A percentile compares a stretch with the other conserved stretches of the same genome.
Evolutionary conservation across 495 filamentous ascomycete species (phyloP).

Genomic region (Penicillium paxilli): DNA sequence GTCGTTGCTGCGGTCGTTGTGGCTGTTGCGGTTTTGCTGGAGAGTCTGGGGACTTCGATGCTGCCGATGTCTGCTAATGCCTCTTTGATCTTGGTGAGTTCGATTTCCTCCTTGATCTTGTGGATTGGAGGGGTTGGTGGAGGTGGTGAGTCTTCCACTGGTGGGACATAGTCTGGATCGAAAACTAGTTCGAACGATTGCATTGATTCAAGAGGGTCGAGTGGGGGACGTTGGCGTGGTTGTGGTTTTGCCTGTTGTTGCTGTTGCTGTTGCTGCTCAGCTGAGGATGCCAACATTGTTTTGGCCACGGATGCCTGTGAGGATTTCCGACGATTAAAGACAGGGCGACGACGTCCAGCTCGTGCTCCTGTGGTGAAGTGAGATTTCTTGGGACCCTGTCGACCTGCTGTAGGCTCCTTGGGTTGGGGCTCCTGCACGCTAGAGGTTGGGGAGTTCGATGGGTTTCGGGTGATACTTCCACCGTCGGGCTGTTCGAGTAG

Average conservation of each 20-base stretch:
- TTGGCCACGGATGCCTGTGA: constrained; percentile 29
- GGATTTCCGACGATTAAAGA: constrained; percentile 44
- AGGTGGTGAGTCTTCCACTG: background rate
- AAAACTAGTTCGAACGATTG: constrained; percentile 1
- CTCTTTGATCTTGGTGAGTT: background rate
- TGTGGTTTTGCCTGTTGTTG: background rate
- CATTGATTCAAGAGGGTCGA: background rate
- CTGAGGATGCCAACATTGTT: background rate
- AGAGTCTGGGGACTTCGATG: background rate
- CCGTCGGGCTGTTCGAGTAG: constrained; percentile 28
- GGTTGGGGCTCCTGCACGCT: constrained; percentile 13
- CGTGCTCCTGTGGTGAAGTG: constrained; percentile 30
- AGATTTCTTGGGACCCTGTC: constrained; percentile 30
- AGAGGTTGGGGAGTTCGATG: constrained; percentile 31
- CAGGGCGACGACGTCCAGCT: constrained; percentile 39
- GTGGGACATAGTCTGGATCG: background rate
- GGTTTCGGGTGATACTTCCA: constrained; percentile 34
- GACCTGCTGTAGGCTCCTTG: constrained; percentile 6
- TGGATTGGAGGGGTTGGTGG: background rate
- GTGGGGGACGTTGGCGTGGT: background rate
- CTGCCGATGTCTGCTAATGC: background rate
- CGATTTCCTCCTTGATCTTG: background rate
- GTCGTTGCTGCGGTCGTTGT: background rate
- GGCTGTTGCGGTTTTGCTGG: background rate
- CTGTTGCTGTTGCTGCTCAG: background rate